These are phyloP conservation scores for Atkinsonella texensis DNA, from an alignment of 2,329 filamentous ascomycete species.

Conservation along the genomic window DNA sequence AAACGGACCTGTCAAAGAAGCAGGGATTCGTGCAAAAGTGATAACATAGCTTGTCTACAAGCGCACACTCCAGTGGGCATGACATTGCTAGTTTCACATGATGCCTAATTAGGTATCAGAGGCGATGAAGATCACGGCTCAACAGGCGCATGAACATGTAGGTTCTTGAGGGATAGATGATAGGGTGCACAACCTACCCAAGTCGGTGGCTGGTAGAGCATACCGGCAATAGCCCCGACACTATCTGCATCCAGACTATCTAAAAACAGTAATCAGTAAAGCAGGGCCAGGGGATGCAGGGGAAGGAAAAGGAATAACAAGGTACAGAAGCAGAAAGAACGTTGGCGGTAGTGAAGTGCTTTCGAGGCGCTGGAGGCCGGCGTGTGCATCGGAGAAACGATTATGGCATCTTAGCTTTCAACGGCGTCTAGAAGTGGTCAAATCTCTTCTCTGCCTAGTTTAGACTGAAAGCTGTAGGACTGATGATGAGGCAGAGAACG, in stretches of 20 bases:
- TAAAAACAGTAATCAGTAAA: background rate
- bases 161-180: background rate
- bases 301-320: background rate
- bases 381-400: background rate
- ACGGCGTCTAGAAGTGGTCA: background rate
- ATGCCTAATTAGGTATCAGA: background rate
- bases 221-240: background rate
- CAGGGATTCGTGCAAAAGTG: background rate
- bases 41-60: background rate
- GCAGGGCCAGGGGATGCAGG: background rate
- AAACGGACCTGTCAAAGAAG: background rate
- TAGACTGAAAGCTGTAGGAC: background rate
- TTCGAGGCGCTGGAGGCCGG: background rate
- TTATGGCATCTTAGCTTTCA: background rate
- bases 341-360: background rate
- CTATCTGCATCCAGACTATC: background rate
- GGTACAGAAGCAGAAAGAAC: constrained; percentile 2
- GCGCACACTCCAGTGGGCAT: background rate
- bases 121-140: background rate
- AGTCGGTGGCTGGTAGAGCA: background rate
- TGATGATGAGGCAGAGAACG: background rate
- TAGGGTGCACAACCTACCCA: background rate
- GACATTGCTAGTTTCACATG: background rate
- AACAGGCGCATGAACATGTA: background rate
- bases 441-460: background rate